Percentiles rank a stretch among this genome's conserved stretches.
These are phyloP conservation scores for Cystoisospora suis DNA, from an alignment of 169 alveolate species.

Conservation along the genomic window DNA sequence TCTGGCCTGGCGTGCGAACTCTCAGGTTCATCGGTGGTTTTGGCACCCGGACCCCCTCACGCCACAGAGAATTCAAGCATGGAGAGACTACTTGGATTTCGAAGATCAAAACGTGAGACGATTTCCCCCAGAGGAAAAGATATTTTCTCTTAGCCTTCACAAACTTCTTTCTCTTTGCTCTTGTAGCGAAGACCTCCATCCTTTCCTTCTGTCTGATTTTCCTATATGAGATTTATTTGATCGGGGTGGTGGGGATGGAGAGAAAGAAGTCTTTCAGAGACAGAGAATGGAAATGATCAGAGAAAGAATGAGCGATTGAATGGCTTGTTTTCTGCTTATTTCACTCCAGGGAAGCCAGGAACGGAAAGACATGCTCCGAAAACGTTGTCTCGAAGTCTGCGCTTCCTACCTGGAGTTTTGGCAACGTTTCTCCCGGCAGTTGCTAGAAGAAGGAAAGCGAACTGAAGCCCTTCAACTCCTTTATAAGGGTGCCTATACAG, in stretches of 20 bases:
- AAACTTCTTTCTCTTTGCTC: too few species aligned
- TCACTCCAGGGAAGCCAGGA: conserved; percentile 31
- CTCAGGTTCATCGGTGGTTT: conserved; percentile 63
- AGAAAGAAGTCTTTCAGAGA: too few species aligned
- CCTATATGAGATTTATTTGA: too few species aligned
- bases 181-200: too few species aligned
- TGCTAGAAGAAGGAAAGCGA: neutral
- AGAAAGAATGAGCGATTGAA: too few species aligned
- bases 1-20: neutral
- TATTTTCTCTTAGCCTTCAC: too few species aligned
- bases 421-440: conserved; percentile 54
- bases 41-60: conserved; percentile 69
- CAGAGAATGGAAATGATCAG: too few species aligned
- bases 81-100: conserved; percentile 67
- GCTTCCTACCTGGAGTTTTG: conserved; percentile 62
- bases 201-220: too few species aligned
- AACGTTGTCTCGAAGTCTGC: conserved; percentile 61
- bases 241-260: too few species aligned
- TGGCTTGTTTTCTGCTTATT: neutral
- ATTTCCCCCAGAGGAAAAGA: too few species aligned
- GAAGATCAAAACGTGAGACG: conserved; percentile 50
- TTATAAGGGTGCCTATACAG: conserved; percentile 32
- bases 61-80: conserved; percentile 59
- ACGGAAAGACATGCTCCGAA: conserved; percentile 52
- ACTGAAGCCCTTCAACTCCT: conserved; percentile 44